Evolutionary conservation across 2,329 filamentous ascomycete species (phyloP).

Genomic region (Ophiostoma sp.): DNA sequence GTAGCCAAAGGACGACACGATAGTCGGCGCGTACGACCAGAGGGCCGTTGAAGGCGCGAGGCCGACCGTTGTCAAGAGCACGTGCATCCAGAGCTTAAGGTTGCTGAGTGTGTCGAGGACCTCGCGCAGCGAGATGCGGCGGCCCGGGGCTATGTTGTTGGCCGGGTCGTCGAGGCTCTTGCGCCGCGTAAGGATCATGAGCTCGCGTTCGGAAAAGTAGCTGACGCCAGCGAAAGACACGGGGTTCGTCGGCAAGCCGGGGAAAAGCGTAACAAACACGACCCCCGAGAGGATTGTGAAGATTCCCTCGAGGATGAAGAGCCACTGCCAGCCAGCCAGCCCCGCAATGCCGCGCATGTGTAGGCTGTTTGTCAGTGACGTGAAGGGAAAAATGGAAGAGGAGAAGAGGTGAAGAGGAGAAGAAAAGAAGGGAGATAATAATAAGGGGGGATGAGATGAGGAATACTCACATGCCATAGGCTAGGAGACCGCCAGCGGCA

Average conservation of each 20-base stretch:
- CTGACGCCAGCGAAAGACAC: slow-evolving; percentile 37
- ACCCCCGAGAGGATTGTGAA: slow-evolving; percentile 45
- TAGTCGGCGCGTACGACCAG: slow-evolving; percentile 42
- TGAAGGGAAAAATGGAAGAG: neutral
- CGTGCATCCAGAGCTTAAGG: slow-evolving; percentile 41
- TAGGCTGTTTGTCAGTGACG: slow-evolving; percentile 29
- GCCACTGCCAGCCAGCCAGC: slow-evolving; percentile 52
- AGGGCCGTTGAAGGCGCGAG: slow-evolving; percentile 41
- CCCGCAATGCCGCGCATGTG: slow-evolving; percentile 45
- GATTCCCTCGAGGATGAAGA: slow-evolving; percentile 47
- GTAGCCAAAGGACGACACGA: slow-evolving; percentile 51
- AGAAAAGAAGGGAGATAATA: no score
- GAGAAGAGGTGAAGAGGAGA: neutral
- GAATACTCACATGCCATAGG: neutral
- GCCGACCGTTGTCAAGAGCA: slow-evolving; percentile 39
- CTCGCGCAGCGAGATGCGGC: neutral
- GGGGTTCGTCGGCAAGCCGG: slow-evolving; percentile 42
- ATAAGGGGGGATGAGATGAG: no score
- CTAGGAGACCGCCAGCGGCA: neutral
- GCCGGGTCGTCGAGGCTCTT: slow-evolving; percentile 40
- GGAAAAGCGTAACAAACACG: slow-evolving; percentile 40
- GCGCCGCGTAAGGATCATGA: slow-evolving; percentile 40
- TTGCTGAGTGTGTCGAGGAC: neutral
- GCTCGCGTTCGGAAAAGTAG: slow-evolving; percentile 37
- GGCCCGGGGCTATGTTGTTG: slow-evolving; percentile 29